These are phyloP conservation scores for Trametes versicolor DNA, from an alignment of 1,284 basidiomycete species.

Conservation along the genomic window DNA sequence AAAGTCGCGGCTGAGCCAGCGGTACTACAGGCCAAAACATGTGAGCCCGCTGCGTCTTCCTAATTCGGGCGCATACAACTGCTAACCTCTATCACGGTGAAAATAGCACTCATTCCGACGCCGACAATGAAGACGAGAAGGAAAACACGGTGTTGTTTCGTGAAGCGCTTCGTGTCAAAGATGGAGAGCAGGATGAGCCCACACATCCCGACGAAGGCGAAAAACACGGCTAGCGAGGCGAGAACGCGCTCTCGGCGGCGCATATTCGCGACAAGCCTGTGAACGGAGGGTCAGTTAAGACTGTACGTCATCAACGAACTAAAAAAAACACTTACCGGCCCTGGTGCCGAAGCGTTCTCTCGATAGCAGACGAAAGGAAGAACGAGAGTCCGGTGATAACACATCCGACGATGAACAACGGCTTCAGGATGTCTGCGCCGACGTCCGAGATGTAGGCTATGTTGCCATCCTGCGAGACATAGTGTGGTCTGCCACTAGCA, in stretches of 20 bases:
- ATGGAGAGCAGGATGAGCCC: conserved; percentile 62
- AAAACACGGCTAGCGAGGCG: conserved; percentile 63
- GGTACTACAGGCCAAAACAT: conserved; percentile 53
- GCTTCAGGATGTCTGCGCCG: conserved; percentile 75
- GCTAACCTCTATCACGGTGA: conserved; percentile 73
- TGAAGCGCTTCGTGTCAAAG: conserved; percentile 69
- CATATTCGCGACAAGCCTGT: conserved; percentile 66
- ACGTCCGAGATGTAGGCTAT: conserved; percentile 82
- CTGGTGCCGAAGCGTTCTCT: conserved; percentile 69
- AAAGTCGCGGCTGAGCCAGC: conserved; percentile 71
- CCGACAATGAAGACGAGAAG: conserved; percentile 69
- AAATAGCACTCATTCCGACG: conserved; percentile 72
- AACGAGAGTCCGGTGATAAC: conserved; percentile 69
- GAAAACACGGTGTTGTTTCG: conserved; percentile 62
- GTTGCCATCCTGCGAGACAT: conserved; percentile 57
- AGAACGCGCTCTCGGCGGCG: conserved; percentile 64
- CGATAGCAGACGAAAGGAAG: conserved; percentile 64
- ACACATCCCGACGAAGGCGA: conserved; percentile 63
- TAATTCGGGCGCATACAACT: too few relatives aligned
- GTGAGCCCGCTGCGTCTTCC: not conserved
- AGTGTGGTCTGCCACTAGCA: conserved; percentile 57
- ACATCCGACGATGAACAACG: conserved; percentile 72
- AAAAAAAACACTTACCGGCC: conserved; percentile 55
- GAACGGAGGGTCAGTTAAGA: not conserved
- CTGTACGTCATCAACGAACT: conserved; percentile 7